phyloP scores from a whole-genome alignment of 805 yeast species.

The Saturnispora bothae region DNA sequence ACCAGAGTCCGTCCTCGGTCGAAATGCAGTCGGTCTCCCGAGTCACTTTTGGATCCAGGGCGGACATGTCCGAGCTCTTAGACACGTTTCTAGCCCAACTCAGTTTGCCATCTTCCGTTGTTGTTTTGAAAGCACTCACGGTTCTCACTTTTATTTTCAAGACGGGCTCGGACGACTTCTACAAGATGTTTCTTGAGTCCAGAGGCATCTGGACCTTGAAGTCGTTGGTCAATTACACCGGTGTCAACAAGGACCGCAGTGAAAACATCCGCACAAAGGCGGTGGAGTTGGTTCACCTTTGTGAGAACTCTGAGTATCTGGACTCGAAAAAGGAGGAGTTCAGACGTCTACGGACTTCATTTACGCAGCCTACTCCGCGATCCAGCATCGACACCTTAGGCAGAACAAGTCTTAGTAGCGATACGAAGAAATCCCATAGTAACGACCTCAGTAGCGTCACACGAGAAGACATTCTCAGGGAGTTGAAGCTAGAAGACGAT shows the following conservation, averaged over 20 bases:
- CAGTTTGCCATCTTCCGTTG: background rate
- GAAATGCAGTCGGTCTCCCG: constrained; percentile 7
- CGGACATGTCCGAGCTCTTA: background rate
- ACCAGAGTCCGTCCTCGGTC: constrained; percentile 4
- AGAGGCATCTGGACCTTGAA: constrained; percentile 7
- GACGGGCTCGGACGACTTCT: constrained; percentile 7
- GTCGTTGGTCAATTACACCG: constrained; percentile 2
- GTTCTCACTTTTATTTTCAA: constrained; percentile 5
- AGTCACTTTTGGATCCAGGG: constrained; percentile 1
- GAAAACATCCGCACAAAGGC: constrained; percentile 5
- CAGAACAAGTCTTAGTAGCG: background rate
- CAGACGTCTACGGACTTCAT: constrained; percentile 2
- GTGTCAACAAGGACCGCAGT: background rate
- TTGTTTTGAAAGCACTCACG: constrained; percentile 4
- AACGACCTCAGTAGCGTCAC: background rate
- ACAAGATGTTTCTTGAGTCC: background rate
- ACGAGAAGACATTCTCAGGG: constrained; percentile 6
- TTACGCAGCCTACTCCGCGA: constrained; percentile 7
- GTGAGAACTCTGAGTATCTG: constrained; percentile 3
- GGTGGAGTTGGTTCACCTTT: background rate
- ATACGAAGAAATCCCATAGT: constrained; percentile 3
- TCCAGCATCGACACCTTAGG: constrained; percentile 4
- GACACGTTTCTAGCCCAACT: background rate
- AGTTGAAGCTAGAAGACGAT: constrained; percentile 6
- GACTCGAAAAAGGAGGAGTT: constrained; percentile 4